Evolutionary conservation across 2,329 filamentous ascomycete genomes (phyloP).

Genomic region (Polychaeton citri): DNA sequence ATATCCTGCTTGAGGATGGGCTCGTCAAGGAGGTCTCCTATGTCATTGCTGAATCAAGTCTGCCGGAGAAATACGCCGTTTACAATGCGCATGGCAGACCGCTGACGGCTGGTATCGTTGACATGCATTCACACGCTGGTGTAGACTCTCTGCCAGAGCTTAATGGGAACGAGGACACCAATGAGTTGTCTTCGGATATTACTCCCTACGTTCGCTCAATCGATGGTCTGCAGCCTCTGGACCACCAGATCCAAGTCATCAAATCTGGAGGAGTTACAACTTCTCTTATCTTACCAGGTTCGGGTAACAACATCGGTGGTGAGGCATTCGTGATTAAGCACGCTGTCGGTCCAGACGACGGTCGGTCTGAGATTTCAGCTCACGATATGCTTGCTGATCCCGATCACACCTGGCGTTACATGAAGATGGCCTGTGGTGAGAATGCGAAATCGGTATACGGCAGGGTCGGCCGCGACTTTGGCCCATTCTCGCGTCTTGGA

Average conservation of each 20-base stretch:
- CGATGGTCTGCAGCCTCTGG: slow-evolving; percentile 50
- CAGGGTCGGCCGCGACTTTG: slow-evolving; percentile 34
- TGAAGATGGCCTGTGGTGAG: slow-evolving; percentile 62
- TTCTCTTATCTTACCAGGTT: slow-evolving; percentile 52
- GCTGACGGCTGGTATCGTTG: slow-evolving; percentile 54
- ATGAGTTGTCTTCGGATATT: slow-evolving; percentile 50
- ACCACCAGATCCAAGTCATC: slow-evolving; percentile 54
- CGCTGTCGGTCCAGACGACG: slow-evolving; percentile 46
- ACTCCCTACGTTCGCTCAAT: slow-evolving; percentile 57
- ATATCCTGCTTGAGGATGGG: slow-evolving; percentile 48
- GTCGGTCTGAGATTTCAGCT: slow-evolving; percentile 49
- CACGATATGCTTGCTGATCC: slow-evolving; percentile 53
- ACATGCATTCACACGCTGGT: slow-evolving; percentile 58
- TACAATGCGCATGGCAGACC: slow-evolving; percentile 48
- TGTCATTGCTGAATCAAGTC: slow-evolving; percentile 27
- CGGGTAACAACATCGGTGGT: slow-evolving; percentile 57
- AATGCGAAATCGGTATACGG: slow-evolving; percentile 54
- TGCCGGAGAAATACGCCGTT: slow-evolving; percentile 37
- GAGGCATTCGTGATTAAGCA: slow-evolving; percentile 59
- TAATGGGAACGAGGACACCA: slow-evolving; percentile 43
- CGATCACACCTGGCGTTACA: slow-evolving; percentile 52
- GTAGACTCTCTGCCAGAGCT: slow-evolving; percentile 45
- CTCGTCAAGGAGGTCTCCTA: slow-evolving; percentile 43
- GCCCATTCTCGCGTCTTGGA: slow-evolving; percentile 49
- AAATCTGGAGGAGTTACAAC: slow-evolving; percentile 63